phyloP scores from a whole-genome alignment of 106 monocot genomes.

The Dioscorea dumetorum region DNA sequence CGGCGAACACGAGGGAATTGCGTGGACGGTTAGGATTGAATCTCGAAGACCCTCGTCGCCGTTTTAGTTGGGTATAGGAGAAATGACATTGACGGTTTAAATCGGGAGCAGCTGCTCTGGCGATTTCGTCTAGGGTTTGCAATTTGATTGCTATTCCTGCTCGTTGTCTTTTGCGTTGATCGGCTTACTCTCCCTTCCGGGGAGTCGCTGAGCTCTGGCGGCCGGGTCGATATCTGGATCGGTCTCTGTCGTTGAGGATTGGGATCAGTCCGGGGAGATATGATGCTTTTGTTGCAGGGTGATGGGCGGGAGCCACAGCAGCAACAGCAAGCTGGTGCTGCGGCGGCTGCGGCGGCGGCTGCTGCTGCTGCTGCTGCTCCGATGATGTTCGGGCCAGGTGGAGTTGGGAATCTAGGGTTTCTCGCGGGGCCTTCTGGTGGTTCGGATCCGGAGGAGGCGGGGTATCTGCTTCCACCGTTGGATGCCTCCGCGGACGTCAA shows the following conservation, averaged over 20 bases:
- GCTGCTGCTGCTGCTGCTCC: conserved; percentile 22
- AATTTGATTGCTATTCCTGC: neutral
- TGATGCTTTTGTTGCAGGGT: conserved; percentile 58
- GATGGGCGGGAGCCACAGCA: conserved; percentile 29
- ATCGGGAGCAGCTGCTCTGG: neutral
- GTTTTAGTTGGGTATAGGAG: neutral
- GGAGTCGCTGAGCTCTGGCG: neutral
- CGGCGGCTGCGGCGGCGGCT: neutral
- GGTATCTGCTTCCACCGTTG: conserved; percentile 13
- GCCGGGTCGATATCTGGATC: neutral
- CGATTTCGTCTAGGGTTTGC: no score
- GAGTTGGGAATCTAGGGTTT: conserved; percentile 24
- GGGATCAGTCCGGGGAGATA: conserved; percentile 5
- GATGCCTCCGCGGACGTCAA: conserved; percentile 32
- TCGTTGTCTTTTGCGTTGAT: neutral
- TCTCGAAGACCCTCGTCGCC: neutral
- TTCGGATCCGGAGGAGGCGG: conserved; percentile 21
- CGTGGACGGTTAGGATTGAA: conserved; percentile 3
- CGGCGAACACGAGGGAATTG: neutral
- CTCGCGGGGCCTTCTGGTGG: conserved; percentile 1
- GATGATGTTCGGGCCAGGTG: conserved; percentile 24
- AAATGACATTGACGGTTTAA: neutral
- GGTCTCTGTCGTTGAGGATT: neutral
- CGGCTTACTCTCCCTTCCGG: neutral
- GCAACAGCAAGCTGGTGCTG: conserved; percentile 15